Evolutionary conservation across 2,329 filamentous ascomycete genomes (phyloP), one percentile per base, ranked within the genome.

Genomic region (Fusarium agapanthi): DNA sequence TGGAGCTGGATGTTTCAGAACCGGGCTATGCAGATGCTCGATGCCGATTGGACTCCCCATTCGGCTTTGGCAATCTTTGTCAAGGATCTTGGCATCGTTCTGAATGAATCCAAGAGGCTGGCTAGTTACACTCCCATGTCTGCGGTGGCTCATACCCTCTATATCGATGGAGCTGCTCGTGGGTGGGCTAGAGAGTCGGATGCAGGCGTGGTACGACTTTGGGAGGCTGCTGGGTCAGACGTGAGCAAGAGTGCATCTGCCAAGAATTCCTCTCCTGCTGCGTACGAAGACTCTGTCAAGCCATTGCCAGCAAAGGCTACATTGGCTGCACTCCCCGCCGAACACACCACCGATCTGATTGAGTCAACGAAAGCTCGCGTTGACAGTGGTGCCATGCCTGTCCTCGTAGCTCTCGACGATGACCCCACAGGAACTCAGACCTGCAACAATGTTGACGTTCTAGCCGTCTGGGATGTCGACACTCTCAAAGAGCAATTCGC

Each of bases 351-450:
- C 3, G 43, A 59, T 26, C 22, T 59, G 28, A 35, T 59, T 13
- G 34, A 28, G n/a, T 51, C 56, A 13, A 59, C 35, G 11, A 59
- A 24, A 35, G 24, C 35, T 22, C 45, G 35, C 9, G 34, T 51
- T 9, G 34, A 59, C 5, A 40, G 28, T 4, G 34, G 44, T 16
- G 13, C 12, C 13, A 37, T 51, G 22, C 56, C 56, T 16, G n/a
- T 48, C 3, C 34, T 37, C 20, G 80, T 86, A 9, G 81, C 81
- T 3, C 80, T 86, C 11, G 87, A 89, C 59, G 88, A 89, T 65
- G 87, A 89, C 61, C 87, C 88, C 37, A 90, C 88, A 1, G 87
- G 88, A n/a, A 90, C 88, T 0, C 88, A 90, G 74, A 90, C 88
- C n/a, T 89, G 88, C 77, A 86, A 89, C 76, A 84, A 87, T 71